Evolutionary conservation across 2,329 filamentous ascomycete genomes (phyloP).

Genomic region (Cladosporium halotolerans): DNA sequence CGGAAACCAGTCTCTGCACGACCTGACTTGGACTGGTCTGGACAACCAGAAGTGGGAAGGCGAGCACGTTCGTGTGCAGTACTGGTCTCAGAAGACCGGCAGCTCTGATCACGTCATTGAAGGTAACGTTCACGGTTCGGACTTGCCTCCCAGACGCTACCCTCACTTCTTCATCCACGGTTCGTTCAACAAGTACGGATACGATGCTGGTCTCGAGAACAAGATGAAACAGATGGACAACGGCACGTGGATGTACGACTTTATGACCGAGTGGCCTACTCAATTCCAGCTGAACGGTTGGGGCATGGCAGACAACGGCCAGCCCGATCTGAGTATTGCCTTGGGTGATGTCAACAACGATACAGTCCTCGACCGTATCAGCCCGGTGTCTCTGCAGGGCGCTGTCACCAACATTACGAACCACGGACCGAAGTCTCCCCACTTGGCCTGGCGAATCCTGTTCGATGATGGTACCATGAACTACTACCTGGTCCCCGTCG

Average conservation of each 20-base stretch:
- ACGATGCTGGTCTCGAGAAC: constrained; percentile 53
- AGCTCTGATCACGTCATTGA: constrained; percentile 57
- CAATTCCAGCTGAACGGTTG: constrained; percentile 59
- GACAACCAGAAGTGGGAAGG: constrained; percentile 52
- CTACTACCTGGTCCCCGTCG: constrained; percentile 49
- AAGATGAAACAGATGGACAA: constrained; percentile 43
- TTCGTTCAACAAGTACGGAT: constrained; percentile 58
- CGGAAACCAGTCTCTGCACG: constrained; percentile 43
- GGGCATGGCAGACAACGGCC: constrained; percentile 59
- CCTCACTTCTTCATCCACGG: constrained; percentile 60
- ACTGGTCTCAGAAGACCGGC: constrained; percentile 54
- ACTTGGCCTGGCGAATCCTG: constrained; percentile 50
- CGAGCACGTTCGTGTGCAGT: constrained; percentile 58
- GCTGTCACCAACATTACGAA: constrained; percentile 55
- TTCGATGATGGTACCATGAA: constrained; percentile 50
- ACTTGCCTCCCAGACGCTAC: constrained; percentile 43
- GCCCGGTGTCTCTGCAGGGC: constrained; percentile 51
- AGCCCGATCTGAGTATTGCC: constrained; percentile 54
- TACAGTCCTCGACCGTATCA: constrained; percentile 54
- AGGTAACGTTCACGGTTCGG: constrained; percentile 45
- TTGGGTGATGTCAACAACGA: constrained; percentile 58
- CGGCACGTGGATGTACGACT: constrained; percentile 53
- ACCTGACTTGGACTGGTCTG: constrained; percentile 50
- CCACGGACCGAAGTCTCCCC: constrained; percentile 46
- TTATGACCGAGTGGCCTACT: constrained; percentile 59